Evolutionary conservation across 164 flowering plant species (phyloP), one percentile per base, ranked within the genome.

Genomic region (Umbilicus rupestris): DNA sequence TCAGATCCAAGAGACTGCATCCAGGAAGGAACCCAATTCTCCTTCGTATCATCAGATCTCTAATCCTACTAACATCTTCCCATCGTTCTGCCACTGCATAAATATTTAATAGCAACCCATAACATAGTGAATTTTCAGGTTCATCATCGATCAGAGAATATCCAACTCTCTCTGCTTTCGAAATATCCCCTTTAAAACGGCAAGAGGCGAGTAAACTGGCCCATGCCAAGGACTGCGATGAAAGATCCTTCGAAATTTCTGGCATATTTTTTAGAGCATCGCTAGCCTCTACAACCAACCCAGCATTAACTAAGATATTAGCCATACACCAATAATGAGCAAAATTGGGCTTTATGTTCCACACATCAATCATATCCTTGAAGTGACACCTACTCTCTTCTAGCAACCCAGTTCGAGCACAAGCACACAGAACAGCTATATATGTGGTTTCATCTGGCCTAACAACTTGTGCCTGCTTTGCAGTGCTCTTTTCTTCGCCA

Each of bases 301-400:
- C 92, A 45, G 49, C 73, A 31, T 73, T 63, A 41, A 78, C 81
- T 60, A 79, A 75, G 19, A 86, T 83, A 73, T 88, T 88, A 37
- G 97, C 87, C 89, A 88, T 77, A 78, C 94, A 90, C 97, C 92
- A 90, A 64, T 74, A 80, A 68, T 88, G 94, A 11, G 86, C 90
- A 75, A 90, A 90, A 63, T 74, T 86, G 45, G 92, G 94, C 50
- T 75, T 85, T 57, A 90, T 30, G 8, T 66, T 7, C 70, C 78
- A 85, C 20, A 55, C 35, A 30, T 77, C 24, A 12, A 62, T 67
- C 97, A 86, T 86, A 66, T 82, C 75, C 39, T 45, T 66, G 24
- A 83, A 85, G 78, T 80, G 82, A 20, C 58, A 68, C 64, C 66
- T 78, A 15, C 86, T 94, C 29, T 84, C 84, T 12, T 66, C 45